A percentile compares a stretch with the other conserved stretches of the same genome.
Evolutionary conservation across 2,329 filamentous ascomycete genomes (phyloP).

Genomic region (Stemphylium vesicarium): DNA sequence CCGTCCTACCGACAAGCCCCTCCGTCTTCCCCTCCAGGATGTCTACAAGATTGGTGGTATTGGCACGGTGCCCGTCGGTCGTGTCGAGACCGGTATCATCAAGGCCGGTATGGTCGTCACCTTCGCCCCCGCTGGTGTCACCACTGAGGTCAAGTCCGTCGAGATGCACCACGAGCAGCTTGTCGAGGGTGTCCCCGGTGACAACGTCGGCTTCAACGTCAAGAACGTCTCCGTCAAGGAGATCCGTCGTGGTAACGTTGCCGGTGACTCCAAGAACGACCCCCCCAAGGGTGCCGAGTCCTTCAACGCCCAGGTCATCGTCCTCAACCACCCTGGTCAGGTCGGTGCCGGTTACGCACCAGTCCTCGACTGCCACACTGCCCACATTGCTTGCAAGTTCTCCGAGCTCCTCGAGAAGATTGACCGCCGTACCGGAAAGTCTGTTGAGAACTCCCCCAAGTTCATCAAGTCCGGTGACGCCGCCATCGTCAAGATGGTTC

Average conservation of each 20-base stretch:
- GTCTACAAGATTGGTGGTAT: constrained; percentile 99
- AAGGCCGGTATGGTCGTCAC: constrained; percentile 92
- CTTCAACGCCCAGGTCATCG: constrained; percentile 99
- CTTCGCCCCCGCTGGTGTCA: constrained; percentile 98
- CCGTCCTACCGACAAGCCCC: constrained; percentile 98
- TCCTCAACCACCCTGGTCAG: constrained; percentile 99
- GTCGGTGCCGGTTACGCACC: constrained; percentile 98
- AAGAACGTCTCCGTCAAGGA: constrained; percentile 99
- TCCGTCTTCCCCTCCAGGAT: constrained; percentile 99
- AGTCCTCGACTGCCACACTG: constrained; percentile 99
- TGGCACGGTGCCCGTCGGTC: constrained; percentile 98
- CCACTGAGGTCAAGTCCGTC: constrained; percentile 99
- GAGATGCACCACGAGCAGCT: constrained; percentile 99
- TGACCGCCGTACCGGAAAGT: constrained; percentile 99
- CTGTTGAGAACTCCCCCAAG: constrained; percentile 89
- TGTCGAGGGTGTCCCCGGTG: constrained; percentile 89
- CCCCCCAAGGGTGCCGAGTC: constrained; percentile 85
- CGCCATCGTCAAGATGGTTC: constrained; percentile 99
- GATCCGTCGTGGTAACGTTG: constrained; percentile 99
- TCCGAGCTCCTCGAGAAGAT: constrained; percentile 99
- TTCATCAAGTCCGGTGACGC: constrained; percentile 99
- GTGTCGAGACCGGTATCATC: constrained; percentile 98
- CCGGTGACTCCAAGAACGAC: constrained; percentile 99
- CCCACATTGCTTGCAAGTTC: constrained; percentile 99
- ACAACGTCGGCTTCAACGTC: constrained; percentile 99